phyloP scores from a whole-genome alignment of 2,329 filamentous ascomycete species.

The Fusarium setosum region DNA sequence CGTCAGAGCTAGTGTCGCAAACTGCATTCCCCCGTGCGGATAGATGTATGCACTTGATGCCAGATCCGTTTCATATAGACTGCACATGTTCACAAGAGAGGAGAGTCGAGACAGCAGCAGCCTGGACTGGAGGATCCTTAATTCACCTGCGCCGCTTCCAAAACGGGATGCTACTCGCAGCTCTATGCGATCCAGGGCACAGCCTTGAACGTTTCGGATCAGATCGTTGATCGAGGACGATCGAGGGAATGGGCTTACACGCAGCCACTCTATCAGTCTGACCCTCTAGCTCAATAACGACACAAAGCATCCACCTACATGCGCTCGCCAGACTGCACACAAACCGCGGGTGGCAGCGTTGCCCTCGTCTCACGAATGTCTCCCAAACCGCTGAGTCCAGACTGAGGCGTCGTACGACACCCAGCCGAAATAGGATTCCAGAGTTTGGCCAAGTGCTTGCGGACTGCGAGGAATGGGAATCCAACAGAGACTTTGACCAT shows the following conservation, averaged over 20 bases:
- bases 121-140: neutral
- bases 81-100: neutral
- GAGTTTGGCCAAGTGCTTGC: neutral
- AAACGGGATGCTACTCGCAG: no score
- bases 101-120: neutral
- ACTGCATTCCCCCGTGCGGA: neutral
- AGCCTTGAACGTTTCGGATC: no score
- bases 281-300: no score
- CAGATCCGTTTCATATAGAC: slow-evolving; percentile 12
- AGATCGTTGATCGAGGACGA: no score
- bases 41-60: neutral
- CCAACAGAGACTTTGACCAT: neutral
- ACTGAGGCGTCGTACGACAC: slow-evolving; percentile 21
- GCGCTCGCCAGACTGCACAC: no score
- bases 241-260: no score
- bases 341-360: slow-evolving; percentile 13
- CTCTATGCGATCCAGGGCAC: neutral
- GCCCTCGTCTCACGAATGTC: neutral
- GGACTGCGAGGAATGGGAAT: slow-evolving; percentile 13
- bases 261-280: no score
- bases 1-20: slow-evolving; percentile 4
- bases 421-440: neutral
- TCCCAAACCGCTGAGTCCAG: neutral
- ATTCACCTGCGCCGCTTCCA: neutral
- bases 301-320: no score